Percentiles rank a stretch among this genome's conserved stretches.
Evolutionary conservation across 176 grass and related monocot genomes (phyloP).

Genomic region (Aegilops longissima): DNA sequence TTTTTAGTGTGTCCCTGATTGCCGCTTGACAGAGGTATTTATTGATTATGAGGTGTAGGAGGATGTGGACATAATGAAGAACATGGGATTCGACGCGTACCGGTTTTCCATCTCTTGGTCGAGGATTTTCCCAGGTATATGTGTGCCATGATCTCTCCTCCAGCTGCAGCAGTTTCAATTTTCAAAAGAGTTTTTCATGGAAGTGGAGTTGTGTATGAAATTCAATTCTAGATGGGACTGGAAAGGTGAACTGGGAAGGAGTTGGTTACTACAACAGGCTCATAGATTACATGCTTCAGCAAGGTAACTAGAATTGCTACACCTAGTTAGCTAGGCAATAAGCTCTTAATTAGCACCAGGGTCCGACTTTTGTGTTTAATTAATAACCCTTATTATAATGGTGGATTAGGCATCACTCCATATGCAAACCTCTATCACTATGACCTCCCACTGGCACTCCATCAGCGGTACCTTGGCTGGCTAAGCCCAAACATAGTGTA

Average conservation of each 20-base stretch:
- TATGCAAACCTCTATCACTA: constrained; percentile 97
- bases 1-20: neutral
- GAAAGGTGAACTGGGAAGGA: constrained; percentile 70
- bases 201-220: neutral
- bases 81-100: constrained; percentile 66
- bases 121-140: constrained; percentile 67
- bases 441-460: constrained; percentile 80
- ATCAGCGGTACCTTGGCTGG: constrained; percentile 71
- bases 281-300: constrained; percentile 69
- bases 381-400: neutral
- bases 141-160: neutral
- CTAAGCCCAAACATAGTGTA: constrained; percentile 76
- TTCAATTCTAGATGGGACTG: constrained; percentile 53
- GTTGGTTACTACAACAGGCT: constrained; percentile 88
- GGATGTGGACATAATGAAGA: constrained; percentile 87
- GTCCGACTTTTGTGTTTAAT: neutral
- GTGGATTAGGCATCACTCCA: constrained; percentile 56
- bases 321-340: neutral
- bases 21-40: neutral
- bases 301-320: constrained; percentile 39
- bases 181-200: neutral
- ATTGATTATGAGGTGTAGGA: constrained; percentile 35
- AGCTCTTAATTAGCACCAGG: neutral
- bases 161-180: neutral
- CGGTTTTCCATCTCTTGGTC: constrained; percentile 83